phyloP scores from a whole-genome alignment of 305 asterid genomes.

The Fraxinus albicans region DNA sequence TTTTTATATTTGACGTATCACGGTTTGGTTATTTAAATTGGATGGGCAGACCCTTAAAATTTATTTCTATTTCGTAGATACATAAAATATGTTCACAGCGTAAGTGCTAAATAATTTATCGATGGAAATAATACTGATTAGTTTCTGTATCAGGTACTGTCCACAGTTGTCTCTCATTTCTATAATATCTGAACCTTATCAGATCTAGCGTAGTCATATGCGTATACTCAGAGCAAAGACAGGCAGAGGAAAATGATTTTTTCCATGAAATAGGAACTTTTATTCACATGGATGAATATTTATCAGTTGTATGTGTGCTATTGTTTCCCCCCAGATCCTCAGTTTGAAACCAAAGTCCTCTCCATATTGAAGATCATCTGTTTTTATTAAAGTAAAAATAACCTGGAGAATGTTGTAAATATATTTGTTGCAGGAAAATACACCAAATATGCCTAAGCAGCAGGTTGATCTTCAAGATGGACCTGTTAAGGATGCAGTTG shows the following conservation, averaged over 20 bases:
- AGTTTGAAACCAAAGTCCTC: conserved; percentile 3
- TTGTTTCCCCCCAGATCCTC: conserved; percentile 2
- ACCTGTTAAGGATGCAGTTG: conserved; percentile 39
- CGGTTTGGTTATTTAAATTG: conserved; percentile 4
- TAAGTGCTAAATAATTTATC: not conserved
- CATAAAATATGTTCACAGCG: conserved; percentile 8
- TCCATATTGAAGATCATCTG: conserved; percentile 18
- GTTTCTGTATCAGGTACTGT: conserved; percentile 1
- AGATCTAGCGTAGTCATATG: not conserved
- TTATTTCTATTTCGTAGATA: not conserved
- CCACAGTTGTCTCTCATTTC: not conserved
- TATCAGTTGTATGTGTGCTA: not conserved
- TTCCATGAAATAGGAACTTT: conserved; percentile 6
- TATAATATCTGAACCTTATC: conserved; percentile 4
- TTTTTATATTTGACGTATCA: not conserved
- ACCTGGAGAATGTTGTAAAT: conserved; percentile 13
- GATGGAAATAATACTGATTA: conserved; percentile 4
- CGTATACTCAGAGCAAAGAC: not conserved
- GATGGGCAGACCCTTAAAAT: not conserved
- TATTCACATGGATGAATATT: conserved; percentile 2
- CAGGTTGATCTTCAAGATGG: conserved; percentile 62
- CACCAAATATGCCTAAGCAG: conserved; percentile 60
- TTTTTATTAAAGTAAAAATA: not conserved
- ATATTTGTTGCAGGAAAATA: conserved; percentile 63
- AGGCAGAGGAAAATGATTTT: not conserved